phyloP scores from a whole-genome alignment of 768 basidiomycete genomes.

The Mycena amicta region DNA sequence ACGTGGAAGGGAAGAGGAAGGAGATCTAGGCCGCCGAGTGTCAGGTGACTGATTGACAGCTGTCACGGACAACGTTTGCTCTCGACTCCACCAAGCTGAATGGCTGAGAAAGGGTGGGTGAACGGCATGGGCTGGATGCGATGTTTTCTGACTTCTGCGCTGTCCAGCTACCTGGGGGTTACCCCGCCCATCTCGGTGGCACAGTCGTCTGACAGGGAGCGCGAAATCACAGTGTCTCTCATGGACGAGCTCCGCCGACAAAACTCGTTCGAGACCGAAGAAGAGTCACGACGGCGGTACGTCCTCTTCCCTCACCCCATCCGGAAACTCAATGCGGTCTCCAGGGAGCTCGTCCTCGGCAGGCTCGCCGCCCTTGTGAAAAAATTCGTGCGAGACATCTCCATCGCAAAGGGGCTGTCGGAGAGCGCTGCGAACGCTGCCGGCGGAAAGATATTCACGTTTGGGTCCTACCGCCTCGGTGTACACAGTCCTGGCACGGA shows the following conservation, averaged over 20 bases:
- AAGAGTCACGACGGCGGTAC: conserved; percentile 87
- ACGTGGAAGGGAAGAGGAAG: background rate
- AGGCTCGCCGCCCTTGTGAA: conserved; percentile 88
- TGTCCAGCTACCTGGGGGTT: conserved; percentile 70
- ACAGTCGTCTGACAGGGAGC: conserved; percentile 76
- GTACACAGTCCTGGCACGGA: conserved; percentile 95
- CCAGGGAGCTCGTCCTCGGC: conserved; percentile 90
- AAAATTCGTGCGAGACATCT: conserved; percentile 86
- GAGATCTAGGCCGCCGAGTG: background rate
- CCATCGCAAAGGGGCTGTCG: conserved; percentile 78
- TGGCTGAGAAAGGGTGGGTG: background rate
- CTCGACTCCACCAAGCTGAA: background rate
- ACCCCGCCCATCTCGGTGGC: conserved; percentile 81
- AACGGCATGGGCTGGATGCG: background rate
- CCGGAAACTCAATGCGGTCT: background rate
- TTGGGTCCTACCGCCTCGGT: conserved; percentile 96
- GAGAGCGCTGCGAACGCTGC: conserved; percentile 86
- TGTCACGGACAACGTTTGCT: background rate
- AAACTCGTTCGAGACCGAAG: conserved; percentile 86
- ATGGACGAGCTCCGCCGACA: conserved; percentile 89
- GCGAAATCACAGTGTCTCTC: conserved; percentile 77
- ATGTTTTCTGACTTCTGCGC: background rate
- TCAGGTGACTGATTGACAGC: background rate
- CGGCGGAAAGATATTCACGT: conserved; percentile 98
- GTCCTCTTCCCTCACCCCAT: background rate